Conservation (phyloP, 2,329 filamentous ascomycete species). For the Reticulascus tulasneorum region DNA sequence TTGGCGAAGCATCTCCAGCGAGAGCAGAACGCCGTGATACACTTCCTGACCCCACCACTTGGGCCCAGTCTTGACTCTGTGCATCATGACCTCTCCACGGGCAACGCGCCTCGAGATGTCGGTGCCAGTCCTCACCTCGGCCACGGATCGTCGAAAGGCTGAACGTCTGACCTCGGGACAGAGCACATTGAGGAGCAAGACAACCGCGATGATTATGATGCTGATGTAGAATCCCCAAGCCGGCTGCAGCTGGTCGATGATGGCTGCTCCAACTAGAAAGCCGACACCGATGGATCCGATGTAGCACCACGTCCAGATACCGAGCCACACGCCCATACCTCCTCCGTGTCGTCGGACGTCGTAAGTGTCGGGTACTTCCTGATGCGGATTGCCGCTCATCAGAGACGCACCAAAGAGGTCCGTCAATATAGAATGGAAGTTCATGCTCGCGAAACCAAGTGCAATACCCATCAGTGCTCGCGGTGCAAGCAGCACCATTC, state of each 20-base stretch:
- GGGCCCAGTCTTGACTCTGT: conserved; percentile 67
- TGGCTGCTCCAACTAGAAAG: conserved; percentile 65
- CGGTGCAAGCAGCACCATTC: conserved; percentile 57
- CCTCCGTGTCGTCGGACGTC: conserved; percentile 73
- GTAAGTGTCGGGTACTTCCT: conserved; percentile 63
- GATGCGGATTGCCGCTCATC: conserved; percentile 68
- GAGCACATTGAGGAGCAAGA: conserved; percentile 66
- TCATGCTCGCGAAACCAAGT: conserved; percentile 74
- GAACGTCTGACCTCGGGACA: conserved; percentile 69
- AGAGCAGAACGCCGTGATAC: conserved; percentile 64
- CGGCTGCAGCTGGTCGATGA: conserved; percentile 62
- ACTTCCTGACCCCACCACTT: conserved; percentile 76
- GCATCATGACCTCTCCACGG: conserved; percentile 72
- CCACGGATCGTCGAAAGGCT: conserved; percentile 63
- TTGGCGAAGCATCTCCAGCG: conserved; percentile 67
- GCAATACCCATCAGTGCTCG: conserved; percentile 63
- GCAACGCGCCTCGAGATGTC: conserved; percentile 56
- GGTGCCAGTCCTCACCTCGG: conserved; percentile 55
- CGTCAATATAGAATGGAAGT: conserved; percentile 66
- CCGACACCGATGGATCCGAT: conserved; percentile 68
- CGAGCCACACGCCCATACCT: conserved; percentile 76
- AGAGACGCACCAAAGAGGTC: conserved; percentile 75
- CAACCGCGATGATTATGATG: conserved; percentile 61
- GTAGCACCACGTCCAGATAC: conserved; percentile 74
- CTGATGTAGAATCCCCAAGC: conserved; percentile 75